Conservation (phyloP, 768 basidiomycete species). For the Kwoniella mangroviensis region DNA sequence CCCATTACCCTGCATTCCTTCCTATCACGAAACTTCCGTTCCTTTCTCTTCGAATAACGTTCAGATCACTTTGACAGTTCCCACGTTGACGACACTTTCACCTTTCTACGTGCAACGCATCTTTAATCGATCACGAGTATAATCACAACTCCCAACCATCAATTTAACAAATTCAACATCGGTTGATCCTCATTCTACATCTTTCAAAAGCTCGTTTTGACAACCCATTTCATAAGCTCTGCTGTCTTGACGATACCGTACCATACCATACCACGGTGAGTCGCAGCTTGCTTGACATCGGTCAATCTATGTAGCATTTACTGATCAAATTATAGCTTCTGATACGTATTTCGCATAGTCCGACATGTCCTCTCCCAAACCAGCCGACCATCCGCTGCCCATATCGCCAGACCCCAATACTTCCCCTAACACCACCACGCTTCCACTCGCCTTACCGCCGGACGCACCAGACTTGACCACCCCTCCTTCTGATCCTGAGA, state of each 20-base stretch:
- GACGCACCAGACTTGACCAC: background rate
- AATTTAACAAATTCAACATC: background rate
- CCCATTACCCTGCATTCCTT: background rate
- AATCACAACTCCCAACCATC: background rate
- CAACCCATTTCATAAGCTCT: background rate
- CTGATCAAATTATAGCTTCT: too few species aligned
- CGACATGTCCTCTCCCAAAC: slow-evolving; percentile 18
- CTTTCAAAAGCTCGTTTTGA: background rate
- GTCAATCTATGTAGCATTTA: too few species aligned
- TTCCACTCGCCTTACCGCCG: slow-evolving; percentile 14
- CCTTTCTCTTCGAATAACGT: slow-evolving; percentile 3
- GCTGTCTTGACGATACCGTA: background rate
- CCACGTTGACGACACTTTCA: slow-evolving; percentile 20
- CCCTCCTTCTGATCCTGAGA: background rate
- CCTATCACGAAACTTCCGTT: background rate
- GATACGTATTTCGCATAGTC: background rate
- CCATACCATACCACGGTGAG: background rate
- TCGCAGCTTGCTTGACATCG: too few species aligned
- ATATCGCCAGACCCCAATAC: slow-evolving; percentile 15
- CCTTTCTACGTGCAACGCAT: background rate
- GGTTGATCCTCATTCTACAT: background rate
- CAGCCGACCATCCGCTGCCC: slow-evolving; percentile 24
- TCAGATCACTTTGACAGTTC: background rate
- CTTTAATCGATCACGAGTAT: background rate
- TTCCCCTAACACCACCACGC: slow-evolving; percentile 1